phyloP scores from a whole-genome alignment of 257 asterid genomes.

The Nicotiana otophora region DNA sequence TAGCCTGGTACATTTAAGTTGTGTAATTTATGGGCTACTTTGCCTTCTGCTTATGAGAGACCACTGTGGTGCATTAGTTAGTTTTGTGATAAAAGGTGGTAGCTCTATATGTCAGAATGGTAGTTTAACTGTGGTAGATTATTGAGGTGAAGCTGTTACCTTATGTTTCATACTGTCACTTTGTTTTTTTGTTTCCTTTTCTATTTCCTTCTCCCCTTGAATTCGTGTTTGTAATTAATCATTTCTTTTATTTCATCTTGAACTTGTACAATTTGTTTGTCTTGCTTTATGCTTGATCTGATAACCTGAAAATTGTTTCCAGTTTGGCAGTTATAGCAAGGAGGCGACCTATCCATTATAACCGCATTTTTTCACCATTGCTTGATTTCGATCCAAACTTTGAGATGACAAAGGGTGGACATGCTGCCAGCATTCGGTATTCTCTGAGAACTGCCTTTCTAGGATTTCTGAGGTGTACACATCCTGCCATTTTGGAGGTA shows the following conservation, averaged over 20 bases:
- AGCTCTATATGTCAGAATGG: background rate
- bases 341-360: conserved; percentile 68
- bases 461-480: conserved; percentile 89
- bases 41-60: background rate
- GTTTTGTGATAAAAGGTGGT: background rate
- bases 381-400: conserved; percentile 59
- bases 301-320: conserved; percentile 25
- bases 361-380: conserved; percentile 53
- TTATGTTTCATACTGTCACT: background rate
- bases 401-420: conserved; percentile 65
- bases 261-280: background rate
- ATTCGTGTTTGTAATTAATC: background rate
- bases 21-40: background rate
- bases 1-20: background rate
- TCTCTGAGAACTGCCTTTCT: conserved; percentile 83
- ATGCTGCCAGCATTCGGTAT: conserved; percentile 73
- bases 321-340: conserved; percentile 89
- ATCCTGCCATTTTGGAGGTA: conserved; percentile 76
- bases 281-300: background rate
- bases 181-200: background rate
- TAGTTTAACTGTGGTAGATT: background rate
- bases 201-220: background rate
- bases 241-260: background rate
- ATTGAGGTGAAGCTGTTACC: background rate
- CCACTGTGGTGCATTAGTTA: background rate